Evolutionary conservation across 2,329 filamentous ascomycete genomes (phyloP).

Genomic region (Diplodia sapinea): DNA sequence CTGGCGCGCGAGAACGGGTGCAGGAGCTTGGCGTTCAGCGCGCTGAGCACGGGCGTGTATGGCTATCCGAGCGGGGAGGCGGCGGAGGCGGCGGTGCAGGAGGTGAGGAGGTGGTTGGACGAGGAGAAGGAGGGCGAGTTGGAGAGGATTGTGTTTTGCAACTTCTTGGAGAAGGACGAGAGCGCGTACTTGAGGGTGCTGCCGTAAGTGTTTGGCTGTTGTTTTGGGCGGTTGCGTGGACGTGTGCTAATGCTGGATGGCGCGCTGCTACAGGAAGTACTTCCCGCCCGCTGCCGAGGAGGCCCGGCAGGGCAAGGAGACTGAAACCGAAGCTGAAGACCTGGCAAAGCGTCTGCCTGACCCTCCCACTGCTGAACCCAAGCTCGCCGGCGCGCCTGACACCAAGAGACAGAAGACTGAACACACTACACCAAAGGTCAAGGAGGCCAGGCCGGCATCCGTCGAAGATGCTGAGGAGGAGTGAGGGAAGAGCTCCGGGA

Average conservation of each 20-base stretch:
- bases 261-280: slow-evolving; percentile 39
- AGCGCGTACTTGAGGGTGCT: slow-evolving; percentile 71
- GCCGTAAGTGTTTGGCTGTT: slow-evolving; percentile 66
- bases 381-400: slow-evolving; percentile 51
- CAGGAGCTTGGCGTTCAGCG: slow-evolving; percentile 79
- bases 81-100: slow-evolving; percentile 71
- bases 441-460: slow-evolving; percentile 35
- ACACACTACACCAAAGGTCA: slow-evolving; percentile 43
- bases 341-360: slow-evolving; percentile 54
- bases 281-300: slow-evolving; percentile 41
- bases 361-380: slow-evolving; percentile 55
- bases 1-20: slow-evolving; percentile 72
- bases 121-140: slow-evolving; percentile 47
- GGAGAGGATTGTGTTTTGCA: slow-evolving; percentile 82
- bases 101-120: slow-evolving; percentile 63
- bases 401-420: slow-evolving; percentile 56
- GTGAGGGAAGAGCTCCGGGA: not conserved
- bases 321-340: slow-evolving; percentile 42
- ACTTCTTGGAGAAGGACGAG: slow-evolving; percentile 79
- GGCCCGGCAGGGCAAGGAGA: slow-evolving; percentile 37
- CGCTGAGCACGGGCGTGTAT: slow-evolving; percentile 87
- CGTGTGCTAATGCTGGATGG: slow-evolving; percentile 26
- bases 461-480: slow-evolving; percentile 33
- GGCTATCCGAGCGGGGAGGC: slow-evolving; percentile 80
- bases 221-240: no score